Evolutionary conservation across 129 eudicot genomes (phyloP).

Genomic region (Lactuca saligna): DNA sequence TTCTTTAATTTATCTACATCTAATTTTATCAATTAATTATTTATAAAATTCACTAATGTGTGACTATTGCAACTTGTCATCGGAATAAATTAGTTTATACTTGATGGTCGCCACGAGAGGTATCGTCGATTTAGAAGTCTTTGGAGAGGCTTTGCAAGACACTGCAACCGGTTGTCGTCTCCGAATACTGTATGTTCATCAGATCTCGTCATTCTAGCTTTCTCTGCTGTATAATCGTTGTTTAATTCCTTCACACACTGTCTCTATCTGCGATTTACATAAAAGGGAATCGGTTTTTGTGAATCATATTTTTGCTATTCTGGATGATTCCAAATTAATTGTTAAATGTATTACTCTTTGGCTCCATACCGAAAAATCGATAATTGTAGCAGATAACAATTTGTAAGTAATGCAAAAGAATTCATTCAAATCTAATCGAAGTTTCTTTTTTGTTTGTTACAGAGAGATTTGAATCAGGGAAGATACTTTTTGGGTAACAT

Average conservation of each 20-base stretch:
- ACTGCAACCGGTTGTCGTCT: conserved; percentile 20
- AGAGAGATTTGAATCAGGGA: conserved; percentile 18
- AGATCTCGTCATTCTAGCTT: conserved; percentile 24
- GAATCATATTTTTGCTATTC: conserved; percentile 13
- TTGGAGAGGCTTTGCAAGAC: conserved; percentile 7
- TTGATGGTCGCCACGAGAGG: conserved; percentile 8
- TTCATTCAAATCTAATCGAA: conserved; percentile 10
- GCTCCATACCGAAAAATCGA: conserved; percentile 10
- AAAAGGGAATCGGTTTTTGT: not conserved
- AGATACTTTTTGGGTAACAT: conserved; percentile 28
- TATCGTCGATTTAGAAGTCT: conserved; percentile 8
- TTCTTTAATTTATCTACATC: no score
- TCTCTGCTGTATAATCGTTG: not conserved
- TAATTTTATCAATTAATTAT: no score
- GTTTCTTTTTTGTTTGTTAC: conserved; percentile 14
- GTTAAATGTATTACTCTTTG: conserved; percentile 8
- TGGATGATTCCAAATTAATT: conserved; percentile 1
- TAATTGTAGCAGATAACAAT: not conserved
- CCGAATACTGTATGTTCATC: conserved; percentile 15
- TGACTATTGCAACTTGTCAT: not conserved
- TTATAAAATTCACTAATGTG: not conserved
- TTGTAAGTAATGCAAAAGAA: conserved; percentile 3
- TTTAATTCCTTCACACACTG: not conserved
- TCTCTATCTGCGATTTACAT: conserved; percentile 1
- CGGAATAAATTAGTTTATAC: not conserved